phyloP scores from a whole-genome alignment of 192 early-diverging fungal species.

The Lunasporangiospora selenospora region DNA sequence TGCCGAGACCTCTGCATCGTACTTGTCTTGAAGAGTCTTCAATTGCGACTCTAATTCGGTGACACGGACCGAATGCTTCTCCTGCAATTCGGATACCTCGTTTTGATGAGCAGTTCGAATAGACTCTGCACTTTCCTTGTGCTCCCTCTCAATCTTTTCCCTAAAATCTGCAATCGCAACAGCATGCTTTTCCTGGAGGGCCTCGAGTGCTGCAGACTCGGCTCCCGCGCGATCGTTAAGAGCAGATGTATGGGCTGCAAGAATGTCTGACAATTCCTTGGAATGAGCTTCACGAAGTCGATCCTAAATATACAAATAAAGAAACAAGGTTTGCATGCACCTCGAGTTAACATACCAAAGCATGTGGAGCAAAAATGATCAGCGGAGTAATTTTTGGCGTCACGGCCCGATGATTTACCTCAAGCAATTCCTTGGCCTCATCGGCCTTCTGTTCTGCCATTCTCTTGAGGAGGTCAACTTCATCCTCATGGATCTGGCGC shows the following conservation, averaged over 20 bases:
- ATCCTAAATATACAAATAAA: too few species aligned
- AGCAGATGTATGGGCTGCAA: constrained; percentile 34
- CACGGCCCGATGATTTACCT: too few species aligned
- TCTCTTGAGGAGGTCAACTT: constrained; percentile 24
- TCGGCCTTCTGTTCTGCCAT: constrained; percentile 32
- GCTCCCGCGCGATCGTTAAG: constrained; percentile 42
- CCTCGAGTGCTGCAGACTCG: constrained; percentile 35
- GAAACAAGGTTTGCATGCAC: too few species aligned
- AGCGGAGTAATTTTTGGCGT: too few species aligned
- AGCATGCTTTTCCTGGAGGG: constrained; percentile 32
- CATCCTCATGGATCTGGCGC: constrained; percentile 21
- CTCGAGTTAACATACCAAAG: too few species aligned
- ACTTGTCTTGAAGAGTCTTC: constrained; percentile 31
- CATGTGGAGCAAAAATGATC: too few species aligned
- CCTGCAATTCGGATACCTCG: constrained; percentile 17
- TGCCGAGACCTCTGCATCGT: constrained; percentile 18
- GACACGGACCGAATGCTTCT: constrained; percentile 18
- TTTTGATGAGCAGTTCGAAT: constrained; percentile 18
- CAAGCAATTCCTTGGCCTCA: constrained; percentile 34
- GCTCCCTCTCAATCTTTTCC: constrained; percentile 32
- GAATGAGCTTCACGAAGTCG: constrained; percentile 26
- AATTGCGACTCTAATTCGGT: constrained; percentile 21
- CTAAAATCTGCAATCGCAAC: constrained; percentile 28
- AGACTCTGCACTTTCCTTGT: constrained; percentile 29
- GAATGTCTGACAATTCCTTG: constrained; percentile 18